phyloP scores from a whole-genome alignment of 1,284 basidiomycete species.

The Cryptococcus jaspeensis region DNA sequence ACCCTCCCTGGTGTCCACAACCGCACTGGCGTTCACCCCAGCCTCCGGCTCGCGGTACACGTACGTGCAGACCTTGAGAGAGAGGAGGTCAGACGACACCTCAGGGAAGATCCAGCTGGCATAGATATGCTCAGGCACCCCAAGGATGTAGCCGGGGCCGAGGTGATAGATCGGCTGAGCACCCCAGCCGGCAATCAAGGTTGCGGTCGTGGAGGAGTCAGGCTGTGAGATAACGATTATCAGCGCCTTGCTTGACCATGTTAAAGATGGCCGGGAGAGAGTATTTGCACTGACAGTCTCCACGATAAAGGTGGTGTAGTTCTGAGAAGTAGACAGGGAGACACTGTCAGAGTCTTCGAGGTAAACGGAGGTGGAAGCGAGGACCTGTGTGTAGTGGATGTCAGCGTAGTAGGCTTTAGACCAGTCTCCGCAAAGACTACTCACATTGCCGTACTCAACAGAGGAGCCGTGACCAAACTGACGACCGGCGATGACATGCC shows the following conservation, averaged over 20 bases:
- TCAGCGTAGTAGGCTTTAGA: too few species aligned
- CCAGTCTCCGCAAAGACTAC: neutral
- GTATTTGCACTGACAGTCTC: conserved; percentile 15
- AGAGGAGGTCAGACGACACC: neutral
- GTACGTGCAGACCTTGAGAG: conserved; percentile 13
- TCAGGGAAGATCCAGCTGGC: conserved; percentile 10
- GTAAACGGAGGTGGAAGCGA: conserved; percentile 7
- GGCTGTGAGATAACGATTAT: conserved; percentile 3
- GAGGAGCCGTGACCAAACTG: conserved; percentile 4
- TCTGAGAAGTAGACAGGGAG: conserved; percentile 5
- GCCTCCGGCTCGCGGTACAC: conserved; percentile 6
- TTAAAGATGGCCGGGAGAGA: neutral
- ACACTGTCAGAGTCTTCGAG: conserved; percentile 9
- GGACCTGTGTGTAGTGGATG: neutral
- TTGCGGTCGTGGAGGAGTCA: neutral
- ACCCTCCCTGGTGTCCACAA: neutral
- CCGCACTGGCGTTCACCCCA: neutral
- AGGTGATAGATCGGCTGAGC: conserved; percentile 11
- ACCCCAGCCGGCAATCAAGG: conserved; percentile 10
- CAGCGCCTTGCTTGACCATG: too few species aligned
- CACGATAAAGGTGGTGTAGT: conserved; percentile 12
- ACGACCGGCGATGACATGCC: conserved; percentile 12
- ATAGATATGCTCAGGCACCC: conserved; percentile 8
- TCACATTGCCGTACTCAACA: conserved; percentile 8
- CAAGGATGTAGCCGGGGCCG: conserved; percentile 9